Evolutionary conservation across 768 basidiomycete genomes (phyloP).

Genomic region (Collybiopsis confluens): DNA sequence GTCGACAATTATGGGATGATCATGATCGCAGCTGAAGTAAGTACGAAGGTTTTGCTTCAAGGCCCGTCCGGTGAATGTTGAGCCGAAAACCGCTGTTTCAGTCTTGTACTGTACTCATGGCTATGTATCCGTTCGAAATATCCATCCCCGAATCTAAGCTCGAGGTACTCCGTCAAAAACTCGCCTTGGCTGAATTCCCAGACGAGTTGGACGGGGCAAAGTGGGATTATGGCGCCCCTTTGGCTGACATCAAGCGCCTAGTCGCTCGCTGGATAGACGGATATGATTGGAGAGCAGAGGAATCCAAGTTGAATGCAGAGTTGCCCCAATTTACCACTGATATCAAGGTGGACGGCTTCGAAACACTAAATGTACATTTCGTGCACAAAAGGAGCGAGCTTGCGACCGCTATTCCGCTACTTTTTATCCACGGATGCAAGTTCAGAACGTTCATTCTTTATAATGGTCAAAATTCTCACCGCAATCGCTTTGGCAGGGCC

Average conservation of each 20-base stretch:
- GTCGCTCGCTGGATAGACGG: conserved; percentile 35
- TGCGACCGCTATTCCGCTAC: conserved; percentile 13
- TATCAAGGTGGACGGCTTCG: conserved; percentile 26
- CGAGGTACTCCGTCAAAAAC: conserved; percentile 14
- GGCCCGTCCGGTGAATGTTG: too few relatives aligned
- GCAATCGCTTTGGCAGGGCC: conserved; percentile 30
- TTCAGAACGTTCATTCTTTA: too few relatives aligned
- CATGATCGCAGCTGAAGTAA: too few relatives aligned
- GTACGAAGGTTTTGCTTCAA: too few relatives aligned
- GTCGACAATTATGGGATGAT: too few relatives aligned
- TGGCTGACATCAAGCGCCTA: conserved; percentile 35
- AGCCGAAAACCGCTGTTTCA: background rate
- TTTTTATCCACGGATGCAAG: conserved; percentile 11
- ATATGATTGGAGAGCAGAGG: conserved; percentile 39
- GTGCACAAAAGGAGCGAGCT: conserved; percentile 26
- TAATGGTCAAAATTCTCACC: background rate
- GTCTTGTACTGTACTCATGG: background rate
- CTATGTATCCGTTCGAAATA: conserved; percentile 13
- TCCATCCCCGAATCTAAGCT: conserved; percentile 15
- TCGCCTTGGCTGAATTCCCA: conserved; percentile 15
- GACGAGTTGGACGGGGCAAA: conserved; percentile 21
- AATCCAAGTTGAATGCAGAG: conserved; percentile 23
- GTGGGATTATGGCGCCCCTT: conserved; percentile 36
- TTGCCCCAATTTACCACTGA: conserved; percentile 32
- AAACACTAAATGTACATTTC: conserved; percentile 29